Conservation (phyloP, 495 filamentous ascomycete species). For the Cryomyces antarcticus region DNA sequence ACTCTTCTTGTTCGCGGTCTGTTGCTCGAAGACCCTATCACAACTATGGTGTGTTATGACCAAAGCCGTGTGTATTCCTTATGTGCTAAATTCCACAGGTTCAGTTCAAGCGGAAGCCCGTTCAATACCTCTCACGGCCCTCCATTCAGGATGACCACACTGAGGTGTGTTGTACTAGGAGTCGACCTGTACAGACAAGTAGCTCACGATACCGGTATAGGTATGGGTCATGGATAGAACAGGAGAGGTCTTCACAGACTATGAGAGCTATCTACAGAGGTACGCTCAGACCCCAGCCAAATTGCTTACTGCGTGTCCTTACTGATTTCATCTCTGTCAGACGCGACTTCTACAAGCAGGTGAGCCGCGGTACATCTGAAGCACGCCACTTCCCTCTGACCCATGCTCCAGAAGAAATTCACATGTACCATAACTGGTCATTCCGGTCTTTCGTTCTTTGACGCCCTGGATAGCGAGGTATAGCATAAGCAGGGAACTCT, state of each 20-base stretch:
- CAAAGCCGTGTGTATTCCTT: too few species aligned
- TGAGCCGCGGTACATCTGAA: slow-evolving; percentile 15
- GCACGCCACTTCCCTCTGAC: neutral
- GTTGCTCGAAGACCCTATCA: too few species aligned
- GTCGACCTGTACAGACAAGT: neutral
- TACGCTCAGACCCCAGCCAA: slow-evolving; percentile 20
- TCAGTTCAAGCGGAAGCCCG: slow-evolving; percentile 87
- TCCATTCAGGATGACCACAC: slow-evolving; percentile 57
- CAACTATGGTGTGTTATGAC: too few species aligned
- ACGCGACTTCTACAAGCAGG: slow-evolving; percentile 87
- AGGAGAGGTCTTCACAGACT: slow-evolving; percentile 71
- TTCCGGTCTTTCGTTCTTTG: slow-evolving; percentile 81
- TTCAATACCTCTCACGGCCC: slow-evolving; percentile 57
- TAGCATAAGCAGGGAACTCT: slow-evolving; percentile 6
- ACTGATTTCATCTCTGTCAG: slow-evolving; percentile 19
- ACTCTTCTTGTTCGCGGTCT: too few species aligned
- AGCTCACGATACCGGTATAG: slow-evolving; percentile 22
- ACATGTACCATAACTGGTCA: slow-evolving; percentile 91
- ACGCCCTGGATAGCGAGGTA: slow-evolving; percentile 87
- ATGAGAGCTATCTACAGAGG: slow-evolving; percentile 73
- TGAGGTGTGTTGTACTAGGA: slow-evolving; percentile 35
- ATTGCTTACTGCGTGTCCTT: neutral
- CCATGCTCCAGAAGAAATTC: slow-evolving; percentile 46
- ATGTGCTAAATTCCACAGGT: slow-evolving; percentile 33
- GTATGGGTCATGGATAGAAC: slow-evolving; percentile 84